phyloP scores from a whole-genome alignment of 192 early-diverging fungal genomes.

The Mortierella hygrophila region DNA sequence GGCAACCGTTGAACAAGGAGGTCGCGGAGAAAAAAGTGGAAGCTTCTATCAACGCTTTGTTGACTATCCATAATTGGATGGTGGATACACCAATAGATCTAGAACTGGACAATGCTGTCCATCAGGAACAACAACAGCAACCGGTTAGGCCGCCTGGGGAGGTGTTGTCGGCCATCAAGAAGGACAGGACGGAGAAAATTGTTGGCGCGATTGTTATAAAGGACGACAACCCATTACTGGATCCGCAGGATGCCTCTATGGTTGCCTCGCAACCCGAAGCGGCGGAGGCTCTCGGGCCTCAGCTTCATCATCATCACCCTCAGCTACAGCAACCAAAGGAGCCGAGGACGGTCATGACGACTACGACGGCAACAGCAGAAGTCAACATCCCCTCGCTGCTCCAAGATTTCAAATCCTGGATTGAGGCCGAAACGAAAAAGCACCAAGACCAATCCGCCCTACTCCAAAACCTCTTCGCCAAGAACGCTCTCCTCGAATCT shows the following conservation, averaged over 20 bases:
- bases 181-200: background rate
- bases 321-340: background rate
- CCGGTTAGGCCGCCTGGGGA: background rate
- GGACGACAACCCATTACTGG: background rate
- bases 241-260: background rate
- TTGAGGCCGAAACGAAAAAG: background rate
- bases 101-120: background rate
- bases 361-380: background rate
- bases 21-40: no score
- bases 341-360: background rate
- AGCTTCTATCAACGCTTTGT: no score
- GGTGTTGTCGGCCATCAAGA: background rate
- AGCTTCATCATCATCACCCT: background rate
- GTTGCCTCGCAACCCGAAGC: background rate
- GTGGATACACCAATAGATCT: no score
- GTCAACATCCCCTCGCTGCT: background rate
- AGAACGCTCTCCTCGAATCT: background rate
- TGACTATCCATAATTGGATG: no score
- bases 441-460: background rate
- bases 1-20: no score
- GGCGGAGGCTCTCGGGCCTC: background rate
- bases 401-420: background rate
- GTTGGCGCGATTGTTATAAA: background rate
- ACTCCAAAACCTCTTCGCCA: background rate
- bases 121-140: background rate